Base-by-base conservation (phyloP, 2,329 filamentous ascomycete genomes). In the Capronia americana region DNA sequence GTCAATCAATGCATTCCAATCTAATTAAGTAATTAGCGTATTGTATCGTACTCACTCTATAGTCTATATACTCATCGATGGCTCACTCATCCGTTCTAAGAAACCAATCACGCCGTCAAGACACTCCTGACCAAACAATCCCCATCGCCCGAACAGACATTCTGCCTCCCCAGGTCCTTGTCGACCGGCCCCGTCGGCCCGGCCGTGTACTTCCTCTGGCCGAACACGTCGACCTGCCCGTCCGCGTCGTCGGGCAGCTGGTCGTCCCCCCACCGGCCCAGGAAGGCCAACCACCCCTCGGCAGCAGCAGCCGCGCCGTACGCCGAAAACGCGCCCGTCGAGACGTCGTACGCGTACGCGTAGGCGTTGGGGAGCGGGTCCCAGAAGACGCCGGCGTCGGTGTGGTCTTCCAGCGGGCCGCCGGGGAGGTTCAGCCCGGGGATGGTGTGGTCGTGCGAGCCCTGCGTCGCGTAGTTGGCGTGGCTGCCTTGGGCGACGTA, bases 401-500 rank as follows among this genome's bases (percentile, higher is more conserved):
- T 84, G 63, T 85, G 81, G 71, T 90, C 83, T 50, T 85, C 79
- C 2, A 88, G 74, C 5, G 65, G 64, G 0, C 82, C 84, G 2
- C 70, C 71, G 0, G 85, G 86, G 7, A 89, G 78, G 65, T 88
- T 86, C 20, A 88, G 63, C 63, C 86, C 82, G 0, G 88, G 87
- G 62, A 90, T 87, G 0, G 84, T 84, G 72, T 90, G 87, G 73
- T 89, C 87, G 71, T 90, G 88, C 1, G 77, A 80, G 1, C 72
- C 88, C 12, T 76, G 57, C 6, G 83, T 85, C 20, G 87, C 86
- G 74, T 90, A 90, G 72, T 86, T 87, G 8, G 88, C 88, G 75
- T 91, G 88, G 0, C 83, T 85, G 8, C 88, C 88, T 57, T 85
- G 85, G 0, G 84, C 83, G 1, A 83, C 84, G 74, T 87, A 90